Percentiles rank a stretch among this genome's conserved stretches.
Conservation (phyloP, 371 early-diverging fungal genomes). For the Mortierella sp. region DNA sequence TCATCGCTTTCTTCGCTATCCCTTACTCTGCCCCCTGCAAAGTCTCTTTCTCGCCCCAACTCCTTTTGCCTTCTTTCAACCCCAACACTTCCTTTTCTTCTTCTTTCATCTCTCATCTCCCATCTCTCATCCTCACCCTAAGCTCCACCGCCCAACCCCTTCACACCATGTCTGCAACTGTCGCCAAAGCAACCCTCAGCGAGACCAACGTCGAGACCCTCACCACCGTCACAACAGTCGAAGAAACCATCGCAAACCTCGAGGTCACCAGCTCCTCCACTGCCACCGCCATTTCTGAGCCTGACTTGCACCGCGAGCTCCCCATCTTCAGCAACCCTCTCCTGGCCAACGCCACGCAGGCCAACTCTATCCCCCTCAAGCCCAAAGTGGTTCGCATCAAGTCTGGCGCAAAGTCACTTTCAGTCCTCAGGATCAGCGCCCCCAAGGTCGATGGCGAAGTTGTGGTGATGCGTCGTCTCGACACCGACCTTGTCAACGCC, state of each 20-base stretch:
- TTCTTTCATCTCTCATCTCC: neutral
- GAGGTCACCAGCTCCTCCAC: slow-evolving; percentile 18
- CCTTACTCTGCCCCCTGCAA: too few species aligned
- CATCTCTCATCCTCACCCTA: neutral
- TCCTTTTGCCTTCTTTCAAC: neutral
- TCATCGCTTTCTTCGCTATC: neutral
- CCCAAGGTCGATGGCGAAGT: slow-evolving; percentile 58
- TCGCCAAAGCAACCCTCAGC: slow-evolving; percentile 26
- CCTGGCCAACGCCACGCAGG: slow-evolving; percentile 48
- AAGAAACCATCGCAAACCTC: slow-evolving; percentile 34
- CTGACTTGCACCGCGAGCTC: slow-evolving; percentile 36
- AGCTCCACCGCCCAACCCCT: neutral
- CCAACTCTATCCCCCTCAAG: slow-evolving; percentile 55
- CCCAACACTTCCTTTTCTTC: slow-evolving; percentile 2
- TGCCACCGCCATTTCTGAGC: neutral
- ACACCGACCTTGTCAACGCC: slow-evolving; percentile 52
- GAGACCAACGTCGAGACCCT: slow-evolving; percentile 36
- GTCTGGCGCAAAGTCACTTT: slow-evolving; percentile 34
- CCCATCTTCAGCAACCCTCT: slow-evolving; percentile 59
- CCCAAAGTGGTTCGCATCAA: slow-evolving; percentile 52
- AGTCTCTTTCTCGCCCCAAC: neutral
- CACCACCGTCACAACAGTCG: slow-evolving; percentile 36
- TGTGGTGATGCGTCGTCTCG: slow-evolving; percentile 51
- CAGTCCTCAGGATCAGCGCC: slow-evolving; percentile 53
- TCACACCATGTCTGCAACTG: slow-evolving; percentile 31